Conservation (phyloP, 371 early-diverging fungal genomes). For the Mortierella sp. region DNA sequence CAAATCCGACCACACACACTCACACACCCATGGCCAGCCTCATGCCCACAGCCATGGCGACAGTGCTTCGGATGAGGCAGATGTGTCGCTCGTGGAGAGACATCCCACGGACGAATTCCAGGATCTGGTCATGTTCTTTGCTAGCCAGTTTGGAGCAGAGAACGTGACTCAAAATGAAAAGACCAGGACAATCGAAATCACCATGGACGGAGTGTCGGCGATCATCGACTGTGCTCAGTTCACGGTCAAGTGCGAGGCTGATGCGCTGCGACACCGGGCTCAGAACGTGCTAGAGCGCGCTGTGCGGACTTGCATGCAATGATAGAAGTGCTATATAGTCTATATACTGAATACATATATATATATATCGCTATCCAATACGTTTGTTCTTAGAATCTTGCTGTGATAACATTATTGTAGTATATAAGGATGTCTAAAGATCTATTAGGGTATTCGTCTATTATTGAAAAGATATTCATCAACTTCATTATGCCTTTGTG, state of each 20-base stretch:
- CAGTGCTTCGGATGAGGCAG: background rate
- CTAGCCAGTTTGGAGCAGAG: conserved; percentile 47
- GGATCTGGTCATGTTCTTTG: conserved; percentile 51
- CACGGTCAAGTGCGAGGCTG: conserved; percentile 44
- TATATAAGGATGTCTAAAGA: no score
- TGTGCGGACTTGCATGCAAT: conserved; percentile 48
- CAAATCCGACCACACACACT: conserved; percentile 51
- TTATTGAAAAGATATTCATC: background rate
- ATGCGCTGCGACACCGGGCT: conserved; percentile 47
- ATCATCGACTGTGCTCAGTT: conserved; percentile 60
- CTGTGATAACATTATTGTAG: no score
- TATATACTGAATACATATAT: no score
- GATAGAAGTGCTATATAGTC: no score
- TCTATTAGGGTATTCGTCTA: no score
- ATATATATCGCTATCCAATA: no score
- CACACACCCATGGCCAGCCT: conserved; percentile 39
- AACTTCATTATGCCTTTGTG: no score
- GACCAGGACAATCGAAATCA: conserved; percentile 56
- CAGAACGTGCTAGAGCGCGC: conserved; percentile 54
- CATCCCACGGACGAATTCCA: conserved; percentile 43
- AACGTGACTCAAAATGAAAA: conserved; percentile 55
- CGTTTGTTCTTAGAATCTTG: no score
- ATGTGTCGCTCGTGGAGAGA: conserved; percentile 25
- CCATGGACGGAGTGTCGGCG: conserved; percentile 60
- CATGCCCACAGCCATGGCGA: conserved; percentile 14